Evolutionary conservation across 2,329 filamentous ascomycete genomes (phyloP).

Genomic region (Colletotrichum sp.): DNA sequence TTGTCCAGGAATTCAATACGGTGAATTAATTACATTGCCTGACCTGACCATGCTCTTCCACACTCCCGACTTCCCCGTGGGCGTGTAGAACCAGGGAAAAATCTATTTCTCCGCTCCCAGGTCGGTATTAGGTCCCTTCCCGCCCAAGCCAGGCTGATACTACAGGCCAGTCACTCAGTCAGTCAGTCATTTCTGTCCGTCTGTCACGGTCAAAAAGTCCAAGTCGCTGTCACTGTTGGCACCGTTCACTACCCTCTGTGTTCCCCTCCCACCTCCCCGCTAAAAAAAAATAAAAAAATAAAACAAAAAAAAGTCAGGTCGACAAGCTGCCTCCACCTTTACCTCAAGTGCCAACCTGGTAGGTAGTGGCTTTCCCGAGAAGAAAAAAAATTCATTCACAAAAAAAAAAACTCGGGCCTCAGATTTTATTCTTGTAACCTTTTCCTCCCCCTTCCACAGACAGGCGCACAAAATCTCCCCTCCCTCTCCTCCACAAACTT

Average conservation of each 20-base stretch:
- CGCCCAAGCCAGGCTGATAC: background rate
- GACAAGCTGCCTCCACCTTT: constrained; percentile 17
- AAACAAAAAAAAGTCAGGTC: constrained; percentile 2
- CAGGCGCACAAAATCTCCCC: constrained; percentile 4
- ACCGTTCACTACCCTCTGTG: background rate
- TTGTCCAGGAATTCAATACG: background rate
- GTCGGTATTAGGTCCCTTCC: background rate
- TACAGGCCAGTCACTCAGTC: background rate
- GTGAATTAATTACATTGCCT: background rate
- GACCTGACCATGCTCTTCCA: background rate
- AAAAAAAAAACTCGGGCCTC: constrained; percentile 23
- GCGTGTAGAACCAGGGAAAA: background rate
- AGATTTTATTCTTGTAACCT: constrained; percentile 22
- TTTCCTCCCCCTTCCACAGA: background rate
- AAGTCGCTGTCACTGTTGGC: background rate
- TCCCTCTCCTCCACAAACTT: constrained; percentile 10
- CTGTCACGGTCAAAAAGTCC: background rate
- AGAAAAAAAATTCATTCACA: constrained; percentile 23
- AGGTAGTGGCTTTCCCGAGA: constrained; percentile 19
- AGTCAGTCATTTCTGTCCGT: background rate
- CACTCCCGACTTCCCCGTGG: background rate
- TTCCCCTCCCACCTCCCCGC: background rate
- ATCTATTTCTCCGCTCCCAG: background rate
- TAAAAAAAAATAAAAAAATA: background rate
- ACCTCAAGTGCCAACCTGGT: constrained; percentile 20